phyloP scores from a whole-genome alignment of 177 flowering plant genomes.

The Vitis hybrid region DNA sequence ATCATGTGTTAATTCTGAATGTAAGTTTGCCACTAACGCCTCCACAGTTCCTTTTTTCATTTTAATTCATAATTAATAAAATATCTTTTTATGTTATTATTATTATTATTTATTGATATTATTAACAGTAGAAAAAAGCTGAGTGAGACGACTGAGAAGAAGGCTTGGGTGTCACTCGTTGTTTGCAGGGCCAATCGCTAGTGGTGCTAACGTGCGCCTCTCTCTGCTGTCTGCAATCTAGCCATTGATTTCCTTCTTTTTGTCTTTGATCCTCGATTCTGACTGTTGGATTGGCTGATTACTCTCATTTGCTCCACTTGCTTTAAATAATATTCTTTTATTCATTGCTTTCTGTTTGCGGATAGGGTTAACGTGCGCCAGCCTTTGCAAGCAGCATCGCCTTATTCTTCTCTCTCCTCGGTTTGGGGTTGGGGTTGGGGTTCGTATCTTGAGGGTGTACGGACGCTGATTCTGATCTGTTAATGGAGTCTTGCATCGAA shows the following conservation, averaged over 20 bases:
- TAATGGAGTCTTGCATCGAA: not conserved
- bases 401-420: not conserved
- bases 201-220: conserved; percentile 15
- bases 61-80: too few species aligned
- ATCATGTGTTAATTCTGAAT: too few species aligned
- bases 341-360: conserved; percentile 1
- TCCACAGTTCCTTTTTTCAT: too few species aligned
- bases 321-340: too few species aligned
- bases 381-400: not conserved
- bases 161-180: too few species aligned
- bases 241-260: not conserved
- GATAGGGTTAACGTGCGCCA: conserved; percentile 6
- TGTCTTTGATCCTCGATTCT: not conserved
- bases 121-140: too few species aligned
- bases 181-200: not conserved
- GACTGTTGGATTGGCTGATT: not conserved
- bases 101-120: too few species aligned
- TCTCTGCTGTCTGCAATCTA: conserved; percentile 9
- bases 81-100: too few species aligned
- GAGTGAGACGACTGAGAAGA: too few species aligned
- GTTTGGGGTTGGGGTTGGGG: not conserved
- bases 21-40: too few species aligned
- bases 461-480: not conserved
- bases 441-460: not conserved
- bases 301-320: not conserved